A percentile compares a stretch with the other conserved stretches of the same genome.
phyloP scores from a whole-genome alignment of 768 basidiomycete species.

The Mycena epipterygia region DNA sequence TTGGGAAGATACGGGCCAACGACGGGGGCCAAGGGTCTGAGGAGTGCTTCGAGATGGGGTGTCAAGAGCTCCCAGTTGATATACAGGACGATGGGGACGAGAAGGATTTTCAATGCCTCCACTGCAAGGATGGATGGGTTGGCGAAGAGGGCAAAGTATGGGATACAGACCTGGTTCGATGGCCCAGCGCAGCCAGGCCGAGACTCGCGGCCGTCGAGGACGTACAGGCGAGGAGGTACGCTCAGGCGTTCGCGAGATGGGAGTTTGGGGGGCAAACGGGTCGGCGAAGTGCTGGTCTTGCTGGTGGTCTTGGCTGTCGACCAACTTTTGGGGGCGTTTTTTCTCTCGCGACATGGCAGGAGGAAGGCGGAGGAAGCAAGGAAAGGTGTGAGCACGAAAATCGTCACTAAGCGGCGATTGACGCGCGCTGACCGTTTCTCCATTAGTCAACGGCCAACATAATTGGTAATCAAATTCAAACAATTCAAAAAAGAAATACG shows the following conservation, averaged over 20 bases:
- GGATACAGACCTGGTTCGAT: conserved; percentile 72
- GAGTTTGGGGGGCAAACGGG: conserved; percentile 77
- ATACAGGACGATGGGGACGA: conserved; percentile 72
- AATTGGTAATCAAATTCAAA: no score
- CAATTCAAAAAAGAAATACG: no score
- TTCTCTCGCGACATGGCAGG: conserved; percentile 8
- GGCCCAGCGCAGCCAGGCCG: conserved; percentile 77
- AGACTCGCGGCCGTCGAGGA: conserved; percentile 37
- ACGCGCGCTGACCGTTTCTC: neutral
- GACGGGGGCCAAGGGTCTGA: conserved; percentile 23
- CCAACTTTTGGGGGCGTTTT: conserved; percentile 6
- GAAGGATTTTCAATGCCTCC: conserved; percentile 76
- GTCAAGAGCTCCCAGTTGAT: conserved; percentile 72
- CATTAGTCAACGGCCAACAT: no score
- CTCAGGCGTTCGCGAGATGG: conserved; percentile 52
- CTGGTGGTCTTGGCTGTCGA: conserved; percentile 20
- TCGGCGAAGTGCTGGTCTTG: conserved; percentile 69
- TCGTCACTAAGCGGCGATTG: neutral
- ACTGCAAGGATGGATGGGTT: conserved; percentile 50
- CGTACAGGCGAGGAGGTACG: conserved; percentile 50
- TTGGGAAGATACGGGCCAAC: conserved; percentile 60
- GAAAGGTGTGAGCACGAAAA: neutral
- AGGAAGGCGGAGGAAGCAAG: no score
- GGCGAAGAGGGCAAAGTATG: neutral
- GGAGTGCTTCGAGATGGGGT: conserved; percentile 39